Percentiles rank a stretch among this genome's conserved stretches.
Conservation (phyloP, 163 green algal species). For the Scenedesmus sp. region DNA sequence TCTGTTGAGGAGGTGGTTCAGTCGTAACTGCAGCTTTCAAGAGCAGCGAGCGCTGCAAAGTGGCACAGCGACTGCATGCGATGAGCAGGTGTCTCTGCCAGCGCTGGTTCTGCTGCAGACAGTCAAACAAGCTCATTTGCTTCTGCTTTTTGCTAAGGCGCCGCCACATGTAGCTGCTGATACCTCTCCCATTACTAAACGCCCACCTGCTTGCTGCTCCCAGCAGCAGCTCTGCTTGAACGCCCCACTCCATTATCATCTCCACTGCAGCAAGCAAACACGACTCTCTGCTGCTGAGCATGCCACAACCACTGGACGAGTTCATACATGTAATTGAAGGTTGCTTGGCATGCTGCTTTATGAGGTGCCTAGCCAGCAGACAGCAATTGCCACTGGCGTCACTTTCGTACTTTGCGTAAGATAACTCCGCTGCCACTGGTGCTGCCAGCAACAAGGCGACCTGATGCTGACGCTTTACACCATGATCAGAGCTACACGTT, state of each 20-base stretch:
- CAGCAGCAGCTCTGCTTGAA: conserved; percentile 88
- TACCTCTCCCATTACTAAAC: neutral
- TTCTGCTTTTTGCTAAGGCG: neutral
- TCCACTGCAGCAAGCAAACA: conserved; percentile 54
- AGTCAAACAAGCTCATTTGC: neutral
- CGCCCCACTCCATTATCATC: conserved; percentile 86
- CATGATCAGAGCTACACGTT: no score
- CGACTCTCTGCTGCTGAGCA: neutral
- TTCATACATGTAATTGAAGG: no score
- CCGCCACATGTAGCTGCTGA: neutral
- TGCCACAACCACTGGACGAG: no score
- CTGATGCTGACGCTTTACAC: no score
- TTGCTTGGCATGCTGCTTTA: no score
- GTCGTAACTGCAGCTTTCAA: neutral
- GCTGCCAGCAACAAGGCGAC: no score
- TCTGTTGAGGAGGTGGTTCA: neutral
- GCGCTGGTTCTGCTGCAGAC: neutral
- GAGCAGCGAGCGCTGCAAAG: neutral
- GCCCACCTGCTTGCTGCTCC: conserved; percentile 65
- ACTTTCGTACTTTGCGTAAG: no score
- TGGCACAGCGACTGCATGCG: neutral
- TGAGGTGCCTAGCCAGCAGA: no score
- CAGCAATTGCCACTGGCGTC: no score
- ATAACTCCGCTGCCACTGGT: no score
- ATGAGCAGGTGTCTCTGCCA: neutral